Percentiles rank a stretch among this genome's conserved stretches.
Evolutionary conservation across 805 yeast genomes (phyloP).

Genomic region (Lipomyces yamanashiensis): DNA sequence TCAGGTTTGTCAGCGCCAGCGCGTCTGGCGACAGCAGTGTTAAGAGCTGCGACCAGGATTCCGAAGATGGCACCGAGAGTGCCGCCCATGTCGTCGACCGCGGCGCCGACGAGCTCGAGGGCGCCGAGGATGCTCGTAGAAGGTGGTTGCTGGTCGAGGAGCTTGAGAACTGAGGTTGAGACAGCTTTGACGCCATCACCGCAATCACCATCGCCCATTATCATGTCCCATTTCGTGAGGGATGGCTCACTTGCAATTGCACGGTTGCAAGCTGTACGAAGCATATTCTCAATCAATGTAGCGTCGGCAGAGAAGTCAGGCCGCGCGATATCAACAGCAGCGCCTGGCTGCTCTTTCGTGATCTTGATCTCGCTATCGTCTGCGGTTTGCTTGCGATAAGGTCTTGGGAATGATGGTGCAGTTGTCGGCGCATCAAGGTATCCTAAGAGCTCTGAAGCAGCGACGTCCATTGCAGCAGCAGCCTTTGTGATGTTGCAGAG

Average conservation of each 20-base stretch:
- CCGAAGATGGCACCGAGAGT: slow-evolving; percentile 95
- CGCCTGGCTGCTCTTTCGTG: not conserved
- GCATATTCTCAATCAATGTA: slow-evolving; percentile 34
- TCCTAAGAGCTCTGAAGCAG: slow-evolving; percentile 15
- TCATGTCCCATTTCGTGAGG: slow-evolving; percentile 81
- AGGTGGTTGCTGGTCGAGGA: slow-evolving; percentile 53
- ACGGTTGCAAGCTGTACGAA: slow-evolving; percentile 57
- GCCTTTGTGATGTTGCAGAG: slow-evolving; percentile 65
- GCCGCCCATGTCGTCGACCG: slow-evolving; percentile 94
- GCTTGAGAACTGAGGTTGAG: slow-evolving; percentile 67
- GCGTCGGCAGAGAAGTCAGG: slow-evolving; percentile 23
- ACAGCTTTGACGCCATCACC: slow-evolving; percentile 89
- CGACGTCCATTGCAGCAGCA: slow-evolving; percentile 12
- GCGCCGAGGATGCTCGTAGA: slow-evolving; percentile 59
- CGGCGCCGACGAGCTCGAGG: slow-evolving; percentile 55
- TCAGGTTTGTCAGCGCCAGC: slow-evolving; percentile 18
- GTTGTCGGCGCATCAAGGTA: slow-evolving; percentile 33
- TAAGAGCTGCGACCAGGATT: slow-evolving; percentile 77
- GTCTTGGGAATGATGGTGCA: slow-evolving; percentile 35
- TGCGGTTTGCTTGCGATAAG: not conserved
- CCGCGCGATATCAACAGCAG: not conserved
- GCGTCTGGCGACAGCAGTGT: slow-evolving; percentile 41
- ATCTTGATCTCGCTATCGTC: too few relatives aligned
- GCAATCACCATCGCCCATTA: slow-evolving; percentile 97
- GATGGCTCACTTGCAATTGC: slow-evolving; percentile 72